phyloP scores from a whole-genome alignment of 345 rosid genomes.

The Hibiscus syriacus region DNA sequence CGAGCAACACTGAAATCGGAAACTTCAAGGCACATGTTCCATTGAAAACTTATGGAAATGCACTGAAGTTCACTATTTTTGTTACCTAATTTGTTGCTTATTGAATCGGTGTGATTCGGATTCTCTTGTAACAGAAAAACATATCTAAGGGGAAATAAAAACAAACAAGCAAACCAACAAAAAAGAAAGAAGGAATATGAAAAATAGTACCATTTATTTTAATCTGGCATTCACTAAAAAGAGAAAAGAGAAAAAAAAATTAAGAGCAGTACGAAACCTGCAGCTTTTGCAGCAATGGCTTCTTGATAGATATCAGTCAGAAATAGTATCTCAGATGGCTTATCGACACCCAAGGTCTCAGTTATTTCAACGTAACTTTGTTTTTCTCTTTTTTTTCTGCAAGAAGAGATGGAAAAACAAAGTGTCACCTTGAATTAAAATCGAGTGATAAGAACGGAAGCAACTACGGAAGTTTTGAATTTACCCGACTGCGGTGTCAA shows the following conservation, averaged over 20 bases:
- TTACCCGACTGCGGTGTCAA: conserved; percentile 81
- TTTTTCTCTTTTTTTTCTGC: conserved; percentile 79
- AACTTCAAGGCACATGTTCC: neutral
- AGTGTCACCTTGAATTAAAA: neutral
- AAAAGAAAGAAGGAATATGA: conserved; percentile 1
- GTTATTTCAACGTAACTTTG: conserved; percentile 66
- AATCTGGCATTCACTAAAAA: neutral
- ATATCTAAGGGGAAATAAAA: neutral
- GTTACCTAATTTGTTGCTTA: neutral
- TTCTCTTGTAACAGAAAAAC: neutral
- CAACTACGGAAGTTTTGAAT: neutral
- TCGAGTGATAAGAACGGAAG: neutral
- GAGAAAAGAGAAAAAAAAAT: neutral
- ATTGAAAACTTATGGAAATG: neutral
- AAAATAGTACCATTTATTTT: conserved; percentile 3
- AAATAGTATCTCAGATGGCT: conserved; percentile 71
- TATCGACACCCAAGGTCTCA: conserved; percentile 69
- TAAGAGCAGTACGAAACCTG: conserved; percentile 38
- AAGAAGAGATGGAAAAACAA: neutral
- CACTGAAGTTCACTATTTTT: neutral
- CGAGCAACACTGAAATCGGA: neutral
- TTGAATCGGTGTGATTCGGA: neutral
- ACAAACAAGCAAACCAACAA: neutral
- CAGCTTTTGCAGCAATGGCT: conserved; percentile 78
- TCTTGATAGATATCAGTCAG: conserved; percentile 82